Conservation (phyloP, 306 rosid species). For the barrel medic (Medicago truncatula) region MtrunA17r5.0-ANR NC_053044.1:56148001-56148500, state of each 20-base stretch:
- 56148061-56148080: neutral
- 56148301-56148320: slow-evolving; percentile 84
- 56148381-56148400: neutral
- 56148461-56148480: slow-evolving; percentile 39
- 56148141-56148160: slow-evolving; percentile 82
- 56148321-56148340: slow-evolving; percentile 91
- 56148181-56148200: slow-evolving; percentile 63
- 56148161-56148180: slow-evolving; percentile 86
- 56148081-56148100: neutral
- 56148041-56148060: neutral
- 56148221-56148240: slow-evolving; percentile 56
- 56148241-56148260: slow-evolving; percentile 53
- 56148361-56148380: slow-evolving; percentile 6
- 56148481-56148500: slow-evolving; percentile 37
- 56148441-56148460: slow-evolving; percentile 4
- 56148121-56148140: slow-evolving; percentile 37
- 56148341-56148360: slow-evolving; percentile 38
- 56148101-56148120: slow-evolving; percentile 22
- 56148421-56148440: neutral
- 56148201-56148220: slow-evolving; percentile 55
- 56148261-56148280: slow-evolving; percentile 80
- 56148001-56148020: slow-evolving; percentile 56
- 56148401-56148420: slow-evolving; percentile 12
- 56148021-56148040: slow-evolving; percentile 16
- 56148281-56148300: slow-evolving; percentile 91